phyloP scores from a whole-genome alignment of 2,329 filamentous ascomycete genomes.

The Kalaharituber pfeilii region DNA sequence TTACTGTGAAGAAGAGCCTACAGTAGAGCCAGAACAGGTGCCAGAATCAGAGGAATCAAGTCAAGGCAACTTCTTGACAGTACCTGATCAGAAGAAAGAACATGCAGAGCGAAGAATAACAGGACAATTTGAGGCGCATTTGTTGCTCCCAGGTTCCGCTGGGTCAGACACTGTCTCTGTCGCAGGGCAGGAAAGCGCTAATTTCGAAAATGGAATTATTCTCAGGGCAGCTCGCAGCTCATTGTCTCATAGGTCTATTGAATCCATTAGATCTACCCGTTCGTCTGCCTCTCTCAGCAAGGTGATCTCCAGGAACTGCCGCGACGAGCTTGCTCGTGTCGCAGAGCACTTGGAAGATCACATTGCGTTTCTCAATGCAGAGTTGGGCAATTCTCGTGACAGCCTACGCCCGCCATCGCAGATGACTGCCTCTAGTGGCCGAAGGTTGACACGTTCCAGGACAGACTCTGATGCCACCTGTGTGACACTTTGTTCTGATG shows the following conservation, averaged over 20 bases:
- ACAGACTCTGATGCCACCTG: conserved; percentile 18
- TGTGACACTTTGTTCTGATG: conserved; percentile 19
- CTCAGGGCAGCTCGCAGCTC: conserved; percentile 12
- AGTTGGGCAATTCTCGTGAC: neutral
- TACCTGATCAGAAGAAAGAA: neutral
- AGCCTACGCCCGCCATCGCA: neutral
- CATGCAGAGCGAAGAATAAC: neutral
- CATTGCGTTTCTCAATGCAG: conserved; percentile 16
- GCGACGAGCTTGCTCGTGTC: conserved; percentile 17
- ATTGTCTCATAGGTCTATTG: conserved; percentile 15
- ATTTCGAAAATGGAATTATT: conserved; percentile 13
- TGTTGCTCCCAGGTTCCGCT: neutral
- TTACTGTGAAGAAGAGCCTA: conserved; percentile 4
- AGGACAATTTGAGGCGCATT: neutral
- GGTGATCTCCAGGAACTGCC: conserved; percentile 13
- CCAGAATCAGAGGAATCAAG: conserved; percentile 2
- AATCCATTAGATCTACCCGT: neutral
- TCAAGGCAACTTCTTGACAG: neutral
- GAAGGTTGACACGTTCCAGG: conserved; percentile 6
- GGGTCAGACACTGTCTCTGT: neutral
- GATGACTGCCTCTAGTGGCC: neutral
- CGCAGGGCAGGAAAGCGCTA: neutral
- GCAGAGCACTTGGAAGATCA: conserved; percentile 17
- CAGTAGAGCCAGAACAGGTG: too few relatives aligned
- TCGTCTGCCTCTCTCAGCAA: conserved; percentile 13